Evolutionary conservation across 306 rosid species (phyloP).

Genomic region (Sophora flavescens): DNA sequence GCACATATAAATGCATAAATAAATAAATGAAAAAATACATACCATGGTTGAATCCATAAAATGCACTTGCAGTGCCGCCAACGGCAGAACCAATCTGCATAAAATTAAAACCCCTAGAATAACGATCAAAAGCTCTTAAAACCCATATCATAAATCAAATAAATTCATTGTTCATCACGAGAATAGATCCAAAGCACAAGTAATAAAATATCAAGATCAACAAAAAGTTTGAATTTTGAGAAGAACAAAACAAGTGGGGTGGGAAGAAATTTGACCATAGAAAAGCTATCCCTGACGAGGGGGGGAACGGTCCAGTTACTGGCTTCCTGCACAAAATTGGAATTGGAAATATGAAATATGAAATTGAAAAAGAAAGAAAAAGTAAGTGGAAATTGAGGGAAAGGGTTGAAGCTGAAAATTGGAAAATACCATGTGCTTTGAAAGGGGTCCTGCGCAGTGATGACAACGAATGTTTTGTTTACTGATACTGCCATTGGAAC

Average conservation of each 20-base stretch:
- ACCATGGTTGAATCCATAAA: constrained; percentile 96
- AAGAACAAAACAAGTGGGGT: constrained; percentile 26
- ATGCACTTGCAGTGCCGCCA: constrained; percentile 93
- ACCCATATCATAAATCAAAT: constrained; percentile 7
- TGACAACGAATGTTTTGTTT: constrained; percentile 58
- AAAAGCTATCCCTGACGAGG: constrained; percentile 84
- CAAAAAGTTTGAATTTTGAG: constrained; percentile 36
- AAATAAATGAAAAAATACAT: too few species aligned
- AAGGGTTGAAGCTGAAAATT: constrained; percentile 3
- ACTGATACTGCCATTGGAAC: neutral
- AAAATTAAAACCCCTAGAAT: neutral
- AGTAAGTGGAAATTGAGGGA: neutral
- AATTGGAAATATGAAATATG: neutral
- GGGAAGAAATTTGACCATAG: constrained; percentile 62
- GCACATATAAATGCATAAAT: neutral
- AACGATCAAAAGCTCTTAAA: neutral
- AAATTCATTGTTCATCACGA: neutral
- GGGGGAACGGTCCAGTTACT: constrained; percentile 78
- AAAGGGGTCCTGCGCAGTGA: constrained; percentile 92
- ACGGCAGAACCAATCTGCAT: constrained; percentile 92
- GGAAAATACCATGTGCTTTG: constrained; percentile 66
- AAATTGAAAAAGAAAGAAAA: constrained; percentile 7
- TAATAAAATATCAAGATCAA: constrained; percentile 13
- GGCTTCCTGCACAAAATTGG: constrained; percentile 64
- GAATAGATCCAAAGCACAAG: constrained; percentile 29